phyloP scores from a whole-genome alignment of 1,139 yeast genomes.

The Pneumocystis carinii region DNA sequence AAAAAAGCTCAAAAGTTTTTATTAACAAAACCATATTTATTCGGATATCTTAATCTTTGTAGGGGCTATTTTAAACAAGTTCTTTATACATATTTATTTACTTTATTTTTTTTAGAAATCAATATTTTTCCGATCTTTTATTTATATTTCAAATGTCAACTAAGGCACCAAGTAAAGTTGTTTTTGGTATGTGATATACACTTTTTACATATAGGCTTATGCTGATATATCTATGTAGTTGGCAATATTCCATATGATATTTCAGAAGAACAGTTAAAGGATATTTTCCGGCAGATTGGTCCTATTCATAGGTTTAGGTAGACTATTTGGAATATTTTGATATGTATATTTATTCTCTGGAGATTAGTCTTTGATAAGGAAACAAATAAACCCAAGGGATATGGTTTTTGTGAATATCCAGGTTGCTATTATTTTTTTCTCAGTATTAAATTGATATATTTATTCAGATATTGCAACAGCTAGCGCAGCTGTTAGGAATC shows the following conservation, averaged over 20 bases:
- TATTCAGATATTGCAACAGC: constrained; percentile 49
- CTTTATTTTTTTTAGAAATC: constrained; percentile 1
- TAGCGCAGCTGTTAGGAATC: constrained; percentile 75
- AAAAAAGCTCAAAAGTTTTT: no score
- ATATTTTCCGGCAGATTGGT: constrained; percentile 37
- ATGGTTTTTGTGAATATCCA: constrained; percentile 69
- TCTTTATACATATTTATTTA: background rate
- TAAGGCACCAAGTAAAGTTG: background rate
- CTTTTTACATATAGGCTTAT: constrained; percentile 3
- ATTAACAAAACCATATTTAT: no score
- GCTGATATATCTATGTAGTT: constrained; percentile 34
- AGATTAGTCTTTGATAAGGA: constrained; percentile 71
- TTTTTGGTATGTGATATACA: background rate
- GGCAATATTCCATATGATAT: constrained; percentile 61
- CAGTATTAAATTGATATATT: background rate
- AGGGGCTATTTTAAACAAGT: no score
- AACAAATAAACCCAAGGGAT: constrained; percentile 85
- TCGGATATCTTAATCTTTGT: no score
- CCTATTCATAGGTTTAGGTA: constrained; percentile 38
- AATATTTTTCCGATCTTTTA: no score
- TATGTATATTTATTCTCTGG: constrained; percentile 28
- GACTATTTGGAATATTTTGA: background rate
- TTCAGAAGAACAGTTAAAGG: constrained; percentile 75
- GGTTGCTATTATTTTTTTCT: constrained; percentile 19
- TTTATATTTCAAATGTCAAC: background rate